Conservation (phyloP, 345 rosid genomes). For the Leavenworthia alabamica region DNA sequence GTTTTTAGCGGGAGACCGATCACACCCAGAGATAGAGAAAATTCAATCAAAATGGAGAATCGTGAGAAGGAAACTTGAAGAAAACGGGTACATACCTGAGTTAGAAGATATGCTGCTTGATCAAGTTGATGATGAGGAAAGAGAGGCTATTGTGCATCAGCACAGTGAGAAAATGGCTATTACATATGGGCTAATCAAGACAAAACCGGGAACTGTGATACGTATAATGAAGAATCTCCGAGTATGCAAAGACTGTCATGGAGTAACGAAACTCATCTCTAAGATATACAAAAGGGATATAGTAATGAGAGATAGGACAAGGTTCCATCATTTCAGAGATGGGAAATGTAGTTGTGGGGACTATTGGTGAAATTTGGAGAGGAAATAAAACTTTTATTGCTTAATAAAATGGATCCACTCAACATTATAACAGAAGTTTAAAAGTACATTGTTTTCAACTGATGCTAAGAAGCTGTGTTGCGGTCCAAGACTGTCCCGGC, state of each 20-base stretch:
- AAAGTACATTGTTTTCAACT: conserved; percentile 33
- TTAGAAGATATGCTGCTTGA: conserved; percentile 32
- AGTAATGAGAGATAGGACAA: conserved; percentile 52
- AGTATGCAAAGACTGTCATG: conserved; percentile 59
- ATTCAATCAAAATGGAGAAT: conserved; percentile 41
- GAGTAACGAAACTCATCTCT: conserved; percentile 49
- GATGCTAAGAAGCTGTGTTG: conserved; percentile 65
- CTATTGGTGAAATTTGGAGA: conserved; percentile 42
- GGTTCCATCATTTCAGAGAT: conserved; percentile 51
- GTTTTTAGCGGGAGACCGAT: conserved; percentile 49
- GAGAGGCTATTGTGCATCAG: conserved; percentile 46
- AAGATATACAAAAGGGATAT: conserved; percentile 45
- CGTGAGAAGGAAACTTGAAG: conserved; percentile 33
- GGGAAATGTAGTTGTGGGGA: conserved; percentile 53
- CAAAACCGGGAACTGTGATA: conserved; percentile 38
- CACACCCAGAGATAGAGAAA: conserved; percentile 39
- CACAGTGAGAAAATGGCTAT: conserved; percentile 67
- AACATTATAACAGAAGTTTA: conserved; percentile 3
- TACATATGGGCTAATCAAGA: conserved; percentile 50
- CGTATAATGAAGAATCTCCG: conserved; percentile 59
- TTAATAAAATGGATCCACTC: conserved; percentile 7
- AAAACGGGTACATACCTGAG: conserved; percentile 46
- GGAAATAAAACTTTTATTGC: conserved; percentile 10
- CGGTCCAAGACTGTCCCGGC: conserved; percentile 76
- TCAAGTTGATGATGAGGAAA: conserved; percentile 43